These are phyloP conservation scores for Furcasterigmium sp. DNA, from an alignment of 2,329 filamentous ascomycete species.

Conservation along the genomic window DNA sequence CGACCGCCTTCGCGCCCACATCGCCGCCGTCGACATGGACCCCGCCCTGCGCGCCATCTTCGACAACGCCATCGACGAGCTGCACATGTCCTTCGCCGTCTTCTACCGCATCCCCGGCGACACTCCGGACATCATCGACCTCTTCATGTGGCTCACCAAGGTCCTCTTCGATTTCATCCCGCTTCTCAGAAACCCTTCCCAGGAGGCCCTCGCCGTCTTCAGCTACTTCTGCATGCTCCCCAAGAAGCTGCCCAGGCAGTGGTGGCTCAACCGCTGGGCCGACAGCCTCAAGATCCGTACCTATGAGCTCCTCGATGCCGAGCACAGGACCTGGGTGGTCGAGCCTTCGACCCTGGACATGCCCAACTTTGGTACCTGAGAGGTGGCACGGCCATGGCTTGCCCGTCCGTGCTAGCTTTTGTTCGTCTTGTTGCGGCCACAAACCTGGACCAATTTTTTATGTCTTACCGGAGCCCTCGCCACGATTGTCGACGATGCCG, in stretches of 20 bases:
- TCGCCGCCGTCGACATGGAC: slow-evolving; percentile 9
- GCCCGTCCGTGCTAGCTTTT: too few relatives aligned
- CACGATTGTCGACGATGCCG: too few relatives aligned
- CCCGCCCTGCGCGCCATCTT: slow-evolving; percentile 18
- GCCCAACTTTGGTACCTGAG: not conserved
- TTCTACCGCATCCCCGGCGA: slow-evolving; percentile 9
- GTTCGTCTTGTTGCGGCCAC: not conserved
- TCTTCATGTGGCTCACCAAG: slow-evolving; percentile 32
- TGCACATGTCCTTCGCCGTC: slow-evolving; percentile 24
- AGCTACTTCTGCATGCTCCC: slow-evolving; percentile 25
- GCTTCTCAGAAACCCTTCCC: slow-evolving; percentile 20
- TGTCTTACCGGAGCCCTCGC: too few relatives aligned
- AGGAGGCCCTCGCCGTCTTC: slow-evolving; percentile 26
- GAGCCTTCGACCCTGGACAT: slow-evolving; percentile 5
- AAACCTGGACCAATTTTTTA: too few relatives aligned
- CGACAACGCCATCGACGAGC: slow-evolving; percentile 22
- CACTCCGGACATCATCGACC: slow-evolving; percentile 26
- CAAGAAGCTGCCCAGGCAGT: slow-evolving; percentile 21
- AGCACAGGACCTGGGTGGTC: slow-evolving; percentile 27
- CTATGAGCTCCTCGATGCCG: slow-evolving; percentile 25
- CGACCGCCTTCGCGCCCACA: slow-evolving; percentile 15
- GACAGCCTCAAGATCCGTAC: slow-evolving; percentile 23
- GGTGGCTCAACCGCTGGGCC: slow-evolving; percentile 31
- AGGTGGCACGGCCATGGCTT: too few relatives aligned
- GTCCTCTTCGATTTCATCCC: slow-evolving; percentile 28